Base-by-base conservation (phyloP, 257 asterid genomes). In the Ajuga chamaepitys region DNA sequence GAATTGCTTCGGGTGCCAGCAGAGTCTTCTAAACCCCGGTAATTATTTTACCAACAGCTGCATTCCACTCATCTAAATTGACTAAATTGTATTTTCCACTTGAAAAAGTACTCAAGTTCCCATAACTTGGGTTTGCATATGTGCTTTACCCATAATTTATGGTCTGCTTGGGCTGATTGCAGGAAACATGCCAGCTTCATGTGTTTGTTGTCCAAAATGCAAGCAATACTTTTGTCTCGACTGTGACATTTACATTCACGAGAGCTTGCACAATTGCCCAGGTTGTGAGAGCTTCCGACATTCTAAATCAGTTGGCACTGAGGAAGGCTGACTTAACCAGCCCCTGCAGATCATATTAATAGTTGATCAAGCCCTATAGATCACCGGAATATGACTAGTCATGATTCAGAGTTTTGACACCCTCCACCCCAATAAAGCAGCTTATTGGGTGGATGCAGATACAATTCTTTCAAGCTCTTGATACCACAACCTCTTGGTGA, bases 191-290 rank as follows among this genome's bases (percentile, higher is more conserved):
- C 82, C 85, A 9, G 90, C 84, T 34, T 59, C 84, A 10, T 75
- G 84, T 17, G 99, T 88, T 44, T 64, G 81, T 46, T 94, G 99
- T 77, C 95, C 97, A 0, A 90, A 90, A 81, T 90, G 99, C 89
- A 80, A 84, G 74, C 87, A 82, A 54, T 65, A 79, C 66, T 90
- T 94, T 76, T 90, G 99, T 75, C 95, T 94, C 5, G 96, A 94
- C 34, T 94, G 99, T 26, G 97, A 94, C 66, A 94, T 94, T 68
- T 94, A 94, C 74, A 86, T 93, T 55, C 99, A 93, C 7, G 99
- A 93, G 75, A 93, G 99, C 83, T 73, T 93, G 84, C 99, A 93
- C 71, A 93, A 93, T 37, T 93, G 99, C 78, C 99, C 97, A 1
- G 97, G 97, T 41, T 89, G 99, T 62, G 96, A 94, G 90, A 83